Conservation (phyloP, 1,139 yeast genomes). For the Debaryomyces sp. region DNA sequence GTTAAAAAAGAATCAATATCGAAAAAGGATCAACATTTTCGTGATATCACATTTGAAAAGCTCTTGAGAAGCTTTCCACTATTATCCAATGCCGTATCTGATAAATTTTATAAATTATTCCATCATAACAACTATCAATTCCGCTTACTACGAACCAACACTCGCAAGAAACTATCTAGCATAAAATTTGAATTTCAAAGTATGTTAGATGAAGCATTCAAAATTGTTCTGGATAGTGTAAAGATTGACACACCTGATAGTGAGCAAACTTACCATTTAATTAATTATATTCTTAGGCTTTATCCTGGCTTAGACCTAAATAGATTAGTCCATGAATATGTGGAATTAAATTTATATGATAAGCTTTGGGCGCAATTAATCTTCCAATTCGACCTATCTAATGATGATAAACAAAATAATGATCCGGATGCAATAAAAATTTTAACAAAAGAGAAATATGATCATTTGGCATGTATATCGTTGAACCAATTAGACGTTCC, state of each 20-base stretch:
- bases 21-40: background rate
- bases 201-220: slow-evolving; percentile 41
- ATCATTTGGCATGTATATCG: slow-evolving; percentile 55
- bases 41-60: slow-evolving; percentile 40
- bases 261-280: slow-evolving; percentile 36
- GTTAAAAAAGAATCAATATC: background rate
- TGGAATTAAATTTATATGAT: slow-evolving; percentile 69
- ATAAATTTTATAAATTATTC: slow-evolving; percentile 44
- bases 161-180: slow-evolving; percentile 28
- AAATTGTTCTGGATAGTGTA: slow-evolving; percentile 45
- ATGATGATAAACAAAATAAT: slow-evolving; percentile 30
- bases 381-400: slow-evolving; percentile 37
- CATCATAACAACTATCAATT: slow-evolving; percentile 46
- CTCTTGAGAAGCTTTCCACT: slow-evolving; percentile 50
- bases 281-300: slow-evolving; percentile 32
- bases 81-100: slow-evolving; percentile 49
- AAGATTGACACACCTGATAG: slow-evolving; percentile 39
- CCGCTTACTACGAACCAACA: slow-evolving; percentile 33
- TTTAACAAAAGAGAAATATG: slow-evolving; percentile 39
- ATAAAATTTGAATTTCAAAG: slow-evolving; percentile 36
- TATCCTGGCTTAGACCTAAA: slow-evolving; percentile 56
- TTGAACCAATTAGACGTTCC: slow-evolving; percentile 74
- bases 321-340: slow-evolving; percentile 64
- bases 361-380: slow-evolving; percentile 59
- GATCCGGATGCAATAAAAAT: slow-evolving; percentile 33